Conservation (phyloP, 257 asterid genomes). For the Nicotiana knightiana region DNA sequence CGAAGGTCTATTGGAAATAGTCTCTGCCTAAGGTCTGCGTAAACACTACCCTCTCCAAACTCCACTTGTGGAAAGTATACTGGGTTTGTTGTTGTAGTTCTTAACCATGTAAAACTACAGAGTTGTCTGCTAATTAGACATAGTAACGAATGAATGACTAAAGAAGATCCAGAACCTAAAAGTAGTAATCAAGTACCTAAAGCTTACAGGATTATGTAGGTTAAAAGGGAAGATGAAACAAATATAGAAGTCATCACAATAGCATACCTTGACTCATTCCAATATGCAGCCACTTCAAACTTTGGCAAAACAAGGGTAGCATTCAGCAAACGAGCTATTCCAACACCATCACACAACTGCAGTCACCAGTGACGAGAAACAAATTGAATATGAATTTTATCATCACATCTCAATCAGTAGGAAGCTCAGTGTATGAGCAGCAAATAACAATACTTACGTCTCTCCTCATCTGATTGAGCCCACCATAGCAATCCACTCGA, state of each 20-base stretch:
- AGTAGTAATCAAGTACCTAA: neutral
- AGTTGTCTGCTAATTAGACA: neutral
- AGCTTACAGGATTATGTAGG: neutral
- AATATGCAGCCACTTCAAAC: constrained; percentile 94
- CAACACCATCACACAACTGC: constrained; percentile 99
- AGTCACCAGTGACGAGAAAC: constrained; percentile 2
- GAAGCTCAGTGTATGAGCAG: neutral
- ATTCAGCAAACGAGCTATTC: constrained; percentile 86
- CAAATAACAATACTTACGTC: constrained; percentile 53
- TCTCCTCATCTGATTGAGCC: constrained; percentile 99
- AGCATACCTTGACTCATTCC: constrained; percentile 89
- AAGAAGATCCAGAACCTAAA: neutral
- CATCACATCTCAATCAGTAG: neutral
- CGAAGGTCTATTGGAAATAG: too few species aligned
- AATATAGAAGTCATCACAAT: neutral
- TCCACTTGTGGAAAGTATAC: too few species aligned
- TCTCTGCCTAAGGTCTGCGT: too few species aligned
- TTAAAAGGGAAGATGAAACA: neutral
- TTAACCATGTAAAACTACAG: neutral
- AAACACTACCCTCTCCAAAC: too few species aligned
- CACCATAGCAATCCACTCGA: constrained; percentile 98
- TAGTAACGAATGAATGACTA: neutral
- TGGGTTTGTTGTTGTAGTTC: neutral
- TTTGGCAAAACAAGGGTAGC: constrained; percentile 96
- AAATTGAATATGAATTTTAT: constrained; percentile 1